Evolutionary conservation across 805 yeast genomes (phyloP), one percentile per base, ranked within the genome.

Genomic region (Candida jianshihensis): DNA sequence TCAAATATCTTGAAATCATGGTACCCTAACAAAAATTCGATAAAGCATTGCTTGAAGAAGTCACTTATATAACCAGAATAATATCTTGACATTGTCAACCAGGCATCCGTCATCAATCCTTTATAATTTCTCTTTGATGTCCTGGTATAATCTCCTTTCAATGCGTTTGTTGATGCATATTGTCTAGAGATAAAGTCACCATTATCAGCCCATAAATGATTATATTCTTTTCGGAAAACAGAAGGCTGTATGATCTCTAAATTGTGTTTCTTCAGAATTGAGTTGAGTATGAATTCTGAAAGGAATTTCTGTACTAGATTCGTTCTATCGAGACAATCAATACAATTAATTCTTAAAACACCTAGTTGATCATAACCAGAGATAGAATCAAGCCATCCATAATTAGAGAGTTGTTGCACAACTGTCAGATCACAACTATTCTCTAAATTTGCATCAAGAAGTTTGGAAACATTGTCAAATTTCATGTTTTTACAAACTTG

Each of bases 151-250:
- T 68, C 74, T 6, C 73, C 73, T 41, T 68, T 69, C 40, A 74
- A 53, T 0, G 79, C 80, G 49, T 68, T 70, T 1, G 81, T 74
- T 5, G 74, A 70, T 3, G 79, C 72, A 48, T 78, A 78, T 41
- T 76, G 80, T 32, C 68, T 74, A 10, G 83, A 75, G 19, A 78
- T 72, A 16, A 71, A 75, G 48, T 78, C 84, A 2, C 84, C 85
- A 49, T 78, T 76, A 48, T 78, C 81, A 2, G 85, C 85, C 85
- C 85, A 78, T 10, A 68, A 31, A 30, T 53, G 42, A 24, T 65
- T 63, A 37, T 53, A 63, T 15, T 34, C 29, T 11, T 15, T 37
- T 27, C 40, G 55, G 41, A 56, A 62, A 9, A 27, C 21, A 0
- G 14, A 24, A 5, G 30, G 24, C 19, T 35, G 33, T 4, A n/a